A percentile compares a stretch with the other conserved stretches of the same genome.
Evolutionary conservation across 2,329 filamentous ascomycete genomes (phyloP).

Genomic region (Fusarium solani-melongenae): DNA sequence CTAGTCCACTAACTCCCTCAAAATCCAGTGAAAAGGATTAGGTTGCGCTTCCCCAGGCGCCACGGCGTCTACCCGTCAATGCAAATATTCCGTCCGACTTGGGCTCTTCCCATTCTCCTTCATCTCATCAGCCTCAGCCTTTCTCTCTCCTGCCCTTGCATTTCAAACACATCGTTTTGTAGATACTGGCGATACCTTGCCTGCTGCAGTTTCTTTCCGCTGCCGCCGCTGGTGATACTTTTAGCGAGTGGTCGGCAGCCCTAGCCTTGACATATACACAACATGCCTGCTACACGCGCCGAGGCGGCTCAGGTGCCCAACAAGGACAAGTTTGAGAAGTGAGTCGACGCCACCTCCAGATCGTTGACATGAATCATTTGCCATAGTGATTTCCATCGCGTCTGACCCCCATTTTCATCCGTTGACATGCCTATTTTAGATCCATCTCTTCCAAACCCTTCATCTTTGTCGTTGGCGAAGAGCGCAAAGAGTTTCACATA

Average conservation of each 20-base stretch:
- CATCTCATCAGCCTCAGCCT: not conserved
- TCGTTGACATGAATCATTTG: not conserved
- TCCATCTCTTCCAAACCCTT: constrained; percentile 41
- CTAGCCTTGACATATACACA: not conserved
- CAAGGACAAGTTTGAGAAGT: constrained; percentile 31
- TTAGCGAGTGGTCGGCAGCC: not conserved
- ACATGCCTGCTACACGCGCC: constrained; percentile 18
- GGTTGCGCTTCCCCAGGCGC: not conserved
- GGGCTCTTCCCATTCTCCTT: not conserved
- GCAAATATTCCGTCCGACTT: not conserved
- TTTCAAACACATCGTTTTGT: not conserved
- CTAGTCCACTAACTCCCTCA: not conserved
- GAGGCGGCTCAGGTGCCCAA: constrained; percentile 2
- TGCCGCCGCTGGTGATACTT: not conserved
- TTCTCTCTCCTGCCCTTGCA: not conserved
- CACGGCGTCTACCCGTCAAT: not conserved
- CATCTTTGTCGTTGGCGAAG: constrained; percentile 36
- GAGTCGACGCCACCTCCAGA: constrained; percentile 2
- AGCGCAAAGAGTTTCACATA: constrained; percentile 39
- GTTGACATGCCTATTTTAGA: constrained; percentile 4
- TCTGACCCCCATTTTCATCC: not conserved
- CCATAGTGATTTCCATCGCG: not conserved
- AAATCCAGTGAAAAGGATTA: not conserved
- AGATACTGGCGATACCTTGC: not conserved
- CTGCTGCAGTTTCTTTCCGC: not conserved